phyloP scores from a whole-genome alignment of 306 rosid species.

The Rosa multiflora region DNA sequence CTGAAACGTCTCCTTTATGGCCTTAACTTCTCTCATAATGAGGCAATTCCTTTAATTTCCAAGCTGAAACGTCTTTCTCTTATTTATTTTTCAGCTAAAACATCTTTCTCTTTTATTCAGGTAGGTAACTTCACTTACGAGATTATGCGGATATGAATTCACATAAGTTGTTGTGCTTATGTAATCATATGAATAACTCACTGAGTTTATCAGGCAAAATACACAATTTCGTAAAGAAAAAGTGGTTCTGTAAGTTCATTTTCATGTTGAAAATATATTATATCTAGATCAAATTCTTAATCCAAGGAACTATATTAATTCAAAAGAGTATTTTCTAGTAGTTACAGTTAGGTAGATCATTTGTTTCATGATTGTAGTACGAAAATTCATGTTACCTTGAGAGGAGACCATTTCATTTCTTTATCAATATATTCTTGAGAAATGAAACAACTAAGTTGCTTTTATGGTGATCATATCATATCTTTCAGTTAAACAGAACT shows the following conservation, averaged over 20 bases:
- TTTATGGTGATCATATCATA: neutral
- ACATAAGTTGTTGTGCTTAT: neutral
- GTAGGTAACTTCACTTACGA: slow-evolving; percentile 38
- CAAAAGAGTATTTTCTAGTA: neutral
- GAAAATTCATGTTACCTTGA: neutral
- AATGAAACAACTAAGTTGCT: neutral
- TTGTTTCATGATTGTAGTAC: neutral
- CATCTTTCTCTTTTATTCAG: too few relatives aligned
- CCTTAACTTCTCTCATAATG: too few relatives aligned
- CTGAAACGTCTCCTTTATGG: too few relatives aligned
- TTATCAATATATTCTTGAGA: neutral
- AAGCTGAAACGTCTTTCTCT: too few relatives aligned
- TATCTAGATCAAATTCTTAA: neutral
- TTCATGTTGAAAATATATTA: neutral
- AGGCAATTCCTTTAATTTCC: too few relatives aligned
- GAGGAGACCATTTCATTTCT: neutral
- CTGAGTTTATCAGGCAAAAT: neutral
- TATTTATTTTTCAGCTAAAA: too few relatives aligned
- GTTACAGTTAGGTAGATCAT: neutral
- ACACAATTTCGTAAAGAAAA: neutral
- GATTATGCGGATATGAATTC: slow-evolving; percentile 11
- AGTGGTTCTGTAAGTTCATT: neutral
- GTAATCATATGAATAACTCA: too few relatives aligned
- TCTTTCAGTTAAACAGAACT: neutral
- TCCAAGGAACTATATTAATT: neutral